Evolutionary conservation across 225 moss, liverwort and hornwort genomes (phyloP).

Genomic region (Sphagnum contortum): DNA sequence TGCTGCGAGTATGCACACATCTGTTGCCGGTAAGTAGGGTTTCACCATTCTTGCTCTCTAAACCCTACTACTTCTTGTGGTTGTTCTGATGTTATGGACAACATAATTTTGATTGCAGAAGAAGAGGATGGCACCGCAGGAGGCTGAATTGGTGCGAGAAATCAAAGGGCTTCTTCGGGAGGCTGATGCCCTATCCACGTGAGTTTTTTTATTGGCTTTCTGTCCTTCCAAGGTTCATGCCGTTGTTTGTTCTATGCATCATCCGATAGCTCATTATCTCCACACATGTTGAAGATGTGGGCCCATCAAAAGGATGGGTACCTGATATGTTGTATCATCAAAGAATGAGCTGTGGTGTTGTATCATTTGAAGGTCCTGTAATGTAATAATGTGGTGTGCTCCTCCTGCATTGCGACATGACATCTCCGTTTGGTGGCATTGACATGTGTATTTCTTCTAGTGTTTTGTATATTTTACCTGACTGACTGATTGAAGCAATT

Average conservation of each 20-base stretch:
- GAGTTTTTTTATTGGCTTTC: slow-evolving; percentile 1
- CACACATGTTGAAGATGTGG: background rate
- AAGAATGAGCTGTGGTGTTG: no score
- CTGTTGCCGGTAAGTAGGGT: no score
- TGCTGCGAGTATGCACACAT: no score
- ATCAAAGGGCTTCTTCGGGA: slow-evolving; percentile 64
- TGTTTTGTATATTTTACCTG: background rate
- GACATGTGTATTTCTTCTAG: background rate
- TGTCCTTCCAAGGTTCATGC: slow-evolving; percentile 3
- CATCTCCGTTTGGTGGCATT: no score
- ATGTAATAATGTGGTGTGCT: background rate
- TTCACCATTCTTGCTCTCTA: no score
- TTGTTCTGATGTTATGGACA: no score
- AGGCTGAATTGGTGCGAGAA: slow-evolving; percentile 44
- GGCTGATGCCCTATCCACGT: slow-evolving; percentile 62
- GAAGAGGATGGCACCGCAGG: slow-evolving; percentile 23
- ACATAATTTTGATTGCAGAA: background rate
- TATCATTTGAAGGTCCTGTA: background rate
- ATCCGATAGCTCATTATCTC: no score
- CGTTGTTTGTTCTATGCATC: no score
- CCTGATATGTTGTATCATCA: background rate
- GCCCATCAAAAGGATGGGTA: background rate
- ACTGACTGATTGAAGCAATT: background rate
- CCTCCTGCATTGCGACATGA: background rate
- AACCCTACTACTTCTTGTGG: no score